Evolutionary conservation across 768 basidiomycete species (phyloP).

Genomic region (Boletus tomentosulus): DNA sequence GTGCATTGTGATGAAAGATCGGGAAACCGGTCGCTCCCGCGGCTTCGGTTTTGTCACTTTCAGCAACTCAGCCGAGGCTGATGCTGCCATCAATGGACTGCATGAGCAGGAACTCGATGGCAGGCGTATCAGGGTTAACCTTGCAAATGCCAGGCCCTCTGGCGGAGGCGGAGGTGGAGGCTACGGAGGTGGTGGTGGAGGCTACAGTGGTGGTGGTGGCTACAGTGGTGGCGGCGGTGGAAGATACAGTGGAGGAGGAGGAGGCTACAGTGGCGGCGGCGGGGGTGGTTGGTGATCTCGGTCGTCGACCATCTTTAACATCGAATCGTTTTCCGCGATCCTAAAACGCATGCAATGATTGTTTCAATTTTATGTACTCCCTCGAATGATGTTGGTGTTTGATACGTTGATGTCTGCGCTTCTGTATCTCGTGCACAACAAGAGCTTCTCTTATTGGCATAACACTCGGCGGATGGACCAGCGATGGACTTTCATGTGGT

Average conservation of each 20-base stretch:
- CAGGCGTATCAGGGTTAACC: slow-evolving; percentile 50
- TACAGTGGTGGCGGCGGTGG: not conserved
- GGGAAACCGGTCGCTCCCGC: slow-evolving; percentile 54
- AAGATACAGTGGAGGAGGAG: not conserved
- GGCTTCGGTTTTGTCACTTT: slow-evolving; percentile 56
- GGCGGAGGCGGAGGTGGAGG: slow-evolving; percentile 26
- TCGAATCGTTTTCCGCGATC: not conserved
- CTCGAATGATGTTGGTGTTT: not conserved
- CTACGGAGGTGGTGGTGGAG: slow-evolving; percentile 8
- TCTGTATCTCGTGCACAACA: not conserved
- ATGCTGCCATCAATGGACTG: slow-evolving; percentile 41
- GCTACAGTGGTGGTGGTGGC: no score
- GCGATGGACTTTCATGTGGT: no score
- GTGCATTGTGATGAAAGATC: slow-evolving; percentile 42
- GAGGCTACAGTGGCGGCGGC: slow-evolving; percentile 1
- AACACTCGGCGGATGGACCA: no score
- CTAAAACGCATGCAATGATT: slow-evolving; percentile 10
- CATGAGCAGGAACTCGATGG: slow-evolving; percentile 55
- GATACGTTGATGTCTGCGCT: slow-evolving; percentile 8
- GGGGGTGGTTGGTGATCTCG: slow-evolving; percentile 11
- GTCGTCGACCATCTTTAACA: not conserved
- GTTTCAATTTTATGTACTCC: slow-evolving; percentile 1
- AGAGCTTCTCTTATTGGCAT: no score
- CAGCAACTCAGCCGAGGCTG: slow-evolving; percentile 31
- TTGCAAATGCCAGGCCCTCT: slow-evolving; percentile 28